phyloP scores from a whole-genome alignment of 2,329 filamentous ascomycete species.

The Penicillium sp. region DNA sequence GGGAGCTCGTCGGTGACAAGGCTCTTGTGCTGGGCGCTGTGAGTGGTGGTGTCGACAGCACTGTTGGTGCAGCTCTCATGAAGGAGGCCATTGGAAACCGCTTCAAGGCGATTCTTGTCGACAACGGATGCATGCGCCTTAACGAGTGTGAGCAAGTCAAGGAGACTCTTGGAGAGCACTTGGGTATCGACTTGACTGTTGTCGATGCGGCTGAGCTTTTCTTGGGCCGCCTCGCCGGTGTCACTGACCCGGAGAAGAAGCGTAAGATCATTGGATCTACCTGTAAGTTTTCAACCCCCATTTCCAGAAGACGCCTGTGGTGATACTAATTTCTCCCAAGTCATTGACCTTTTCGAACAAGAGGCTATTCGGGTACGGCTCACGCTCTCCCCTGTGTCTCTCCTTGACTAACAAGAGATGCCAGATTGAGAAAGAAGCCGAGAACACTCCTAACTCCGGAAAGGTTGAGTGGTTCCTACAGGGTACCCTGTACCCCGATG shows the following conservation, averaged over 20 bases:
- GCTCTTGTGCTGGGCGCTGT: conserved; percentile 78
- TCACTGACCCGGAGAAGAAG: conserved; percentile 78
- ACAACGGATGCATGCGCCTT: conserved; percentile 79
- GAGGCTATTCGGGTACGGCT: conserved; percentile 44
- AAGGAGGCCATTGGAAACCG: conserved; percentile 77
- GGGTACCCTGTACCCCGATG: conserved; percentile 74
- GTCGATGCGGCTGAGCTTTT: conserved; percentile 74
- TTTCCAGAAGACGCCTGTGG: background rate
- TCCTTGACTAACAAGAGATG: conserved; percentile 5
- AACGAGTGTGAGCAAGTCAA: conserved; percentile 81
- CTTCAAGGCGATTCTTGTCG: conserved; percentile 77
- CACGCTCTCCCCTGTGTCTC: background rate
- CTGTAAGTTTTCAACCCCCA: conserved; percentile 6
- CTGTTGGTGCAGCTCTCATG: conserved; percentile 69
- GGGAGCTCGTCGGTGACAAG: conserved; percentile 70
- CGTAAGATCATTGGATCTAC: conserved; percentile 73
- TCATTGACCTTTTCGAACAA: conserved; percentile 77
- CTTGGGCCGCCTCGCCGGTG: conserved; percentile 66
- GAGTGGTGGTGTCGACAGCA: conserved; percentile 81
- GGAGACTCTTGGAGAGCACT: conserved; percentile 66
- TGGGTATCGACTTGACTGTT: conserved; percentile 86
- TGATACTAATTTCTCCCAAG: conserved; percentile 47
- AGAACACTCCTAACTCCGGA: conserved; percentile 38
- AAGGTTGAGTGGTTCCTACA: conserved; percentile 81
- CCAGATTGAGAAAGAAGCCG: conserved; percentile 17